Evolutionary conservation across 192 early-diverging fungal species (phyloP).

Genomic region (Kickxella alabastrina): DNA sequence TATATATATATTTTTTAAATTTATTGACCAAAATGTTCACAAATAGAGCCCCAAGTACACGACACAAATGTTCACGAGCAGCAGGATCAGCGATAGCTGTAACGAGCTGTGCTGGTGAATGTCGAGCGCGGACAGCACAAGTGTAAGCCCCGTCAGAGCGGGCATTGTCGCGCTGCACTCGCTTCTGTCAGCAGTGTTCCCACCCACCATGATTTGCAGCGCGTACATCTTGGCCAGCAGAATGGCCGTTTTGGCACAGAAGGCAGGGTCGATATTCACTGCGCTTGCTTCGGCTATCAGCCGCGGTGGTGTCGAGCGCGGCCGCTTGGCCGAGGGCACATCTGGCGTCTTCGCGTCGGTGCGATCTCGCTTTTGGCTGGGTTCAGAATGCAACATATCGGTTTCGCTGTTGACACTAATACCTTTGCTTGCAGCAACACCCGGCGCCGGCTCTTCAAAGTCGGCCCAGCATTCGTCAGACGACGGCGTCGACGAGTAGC

Average conservation of each 20-base stretch:
- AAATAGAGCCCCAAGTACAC: slow-evolving; percentile 1
- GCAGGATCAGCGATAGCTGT: slow-evolving; percentile 9
- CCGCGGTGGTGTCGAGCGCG: neutral
- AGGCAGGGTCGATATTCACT: slow-evolving; percentile 7
- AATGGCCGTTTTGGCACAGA: slow-evolving; percentile 34
- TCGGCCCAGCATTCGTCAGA: slow-evolving; percentile 5
- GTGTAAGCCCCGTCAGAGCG: slow-evolving; percentile 15
- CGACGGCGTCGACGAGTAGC: neutral
- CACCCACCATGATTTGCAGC: slow-evolving; percentile 14
- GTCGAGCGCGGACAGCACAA: slow-evolving; percentile 40
- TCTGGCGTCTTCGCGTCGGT: neutral
- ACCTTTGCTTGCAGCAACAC: neutral
- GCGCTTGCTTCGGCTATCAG: neutral
- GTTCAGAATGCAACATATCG: neutral
- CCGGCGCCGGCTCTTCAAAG: neutral
- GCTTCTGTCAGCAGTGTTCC: neutral
- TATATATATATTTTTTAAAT: no score
- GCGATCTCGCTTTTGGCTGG: neutral
- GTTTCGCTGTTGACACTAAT: neutral
- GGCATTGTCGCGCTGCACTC: slow-evolving; percentile 1
- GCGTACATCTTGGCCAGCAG: slow-evolving; percentile 31
- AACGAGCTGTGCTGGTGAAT: slow-evolving; percentile 19
- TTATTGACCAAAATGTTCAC: no score
- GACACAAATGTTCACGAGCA: neutral
- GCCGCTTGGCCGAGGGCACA: neutral